Base-by-base conservation (phyloP, 352 stramenopile species). In the Globisporangium polare region DNA sequence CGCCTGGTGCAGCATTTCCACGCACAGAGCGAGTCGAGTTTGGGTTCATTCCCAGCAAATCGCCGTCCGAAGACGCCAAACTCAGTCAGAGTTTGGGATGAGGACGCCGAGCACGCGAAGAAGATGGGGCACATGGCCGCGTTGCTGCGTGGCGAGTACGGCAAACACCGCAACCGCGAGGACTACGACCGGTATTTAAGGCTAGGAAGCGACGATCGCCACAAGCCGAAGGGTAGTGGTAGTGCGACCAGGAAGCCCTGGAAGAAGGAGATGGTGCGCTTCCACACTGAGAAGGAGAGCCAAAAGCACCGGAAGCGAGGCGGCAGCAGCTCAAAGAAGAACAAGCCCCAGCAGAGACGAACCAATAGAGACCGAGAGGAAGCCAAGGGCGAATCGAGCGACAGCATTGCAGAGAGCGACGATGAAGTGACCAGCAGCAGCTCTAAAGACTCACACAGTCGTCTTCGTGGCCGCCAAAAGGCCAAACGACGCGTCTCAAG, bases 111-210 rank as follows among this genome's bases (percentile, higher is more conserved):
- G 5, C 58, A 71, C n/a, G 42, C 35, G 6, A 42, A 61, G 54
- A 62, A 45, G 56, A 65, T 63, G 37, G 8, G 61, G 15, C 27
- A 53, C 31, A 69, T 68, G 58, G 35, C 31, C 20, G 65, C 52
- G 56, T 43, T 72, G 13, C 27, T 74, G 6, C 29, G 60, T 52
- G 71, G 66, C 15, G 58, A 71, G 10, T 61, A 70, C n/a, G 77
- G 67, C 24, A 71, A 65, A 27, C 74, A 77, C 53, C 62, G 58
- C 29, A 77, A 60, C 29, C 71, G 50, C 45, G 27, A 53, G n/a
- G 79, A 87, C 45, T 88, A 86, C 45, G 75, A 89, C 58, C 63
- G 67, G 42, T 86, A 86, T 39, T 58, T 84, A 12, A 46, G 66
- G 22, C 3, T 31, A 43, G 13, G 55, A 61, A 55, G 58, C 18